phyloP scores from a whole-genome alignment of 2,329 filamentous ascomycete species.

The Pseudocercospora vitis region DNA sequence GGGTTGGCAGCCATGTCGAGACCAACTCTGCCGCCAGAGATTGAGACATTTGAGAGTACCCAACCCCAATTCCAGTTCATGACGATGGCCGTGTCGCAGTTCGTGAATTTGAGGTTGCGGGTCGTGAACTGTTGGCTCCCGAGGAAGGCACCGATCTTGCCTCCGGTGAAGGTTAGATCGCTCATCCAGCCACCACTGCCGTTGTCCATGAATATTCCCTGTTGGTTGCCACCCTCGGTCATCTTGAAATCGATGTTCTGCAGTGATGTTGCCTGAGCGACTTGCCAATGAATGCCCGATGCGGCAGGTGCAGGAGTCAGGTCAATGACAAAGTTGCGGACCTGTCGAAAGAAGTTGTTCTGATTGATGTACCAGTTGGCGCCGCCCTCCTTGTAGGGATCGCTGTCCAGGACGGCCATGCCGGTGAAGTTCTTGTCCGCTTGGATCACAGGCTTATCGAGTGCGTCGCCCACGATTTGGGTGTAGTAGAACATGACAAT shows the following conservation, averaged over 20 bases:
- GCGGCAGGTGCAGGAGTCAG: constrained; percentile 41
- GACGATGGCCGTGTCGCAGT: constrained; percentile 52
- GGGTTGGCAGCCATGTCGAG: constrained; percentile 52
- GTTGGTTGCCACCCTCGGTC: constrained; percentile 52
- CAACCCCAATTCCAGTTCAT: constrained; percentile 59
- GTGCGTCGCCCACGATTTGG: constrained; percentile 80
- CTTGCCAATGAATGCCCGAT: constrained; percentile 55
- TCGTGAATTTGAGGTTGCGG: constrained; percentile 53
- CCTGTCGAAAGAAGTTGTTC: constrained; percentile 58
- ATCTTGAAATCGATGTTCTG: constrained; percentile 64
- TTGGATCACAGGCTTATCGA: constrained; percentile 65
- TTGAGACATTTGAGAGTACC: constrained; percentile 48
- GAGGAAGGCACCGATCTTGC: constrained; percentile 58
- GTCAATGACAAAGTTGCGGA: constrained; percentile 57
- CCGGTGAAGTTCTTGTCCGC: constrained; percentile 64
- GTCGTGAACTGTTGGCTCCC: constrained; percentile 65
- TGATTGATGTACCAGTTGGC: constrained; percentile 55
- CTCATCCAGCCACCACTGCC: constrained; percentile 51
- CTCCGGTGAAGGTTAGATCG: constrained; percentile 62
- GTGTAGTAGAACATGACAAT: constrained; percentile 90
- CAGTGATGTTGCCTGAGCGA: constrained; percentile 58
- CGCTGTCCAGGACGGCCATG: constrained; percentile 84
- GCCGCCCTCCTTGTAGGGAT: constrained; percentile 70
- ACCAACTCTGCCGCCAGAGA: constrained; percentile 49
- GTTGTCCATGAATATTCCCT: constrained; percentile 40